Base-by-base conservation (phyloP, 208 protist species). In the Trichomonas tenax region DNA sequence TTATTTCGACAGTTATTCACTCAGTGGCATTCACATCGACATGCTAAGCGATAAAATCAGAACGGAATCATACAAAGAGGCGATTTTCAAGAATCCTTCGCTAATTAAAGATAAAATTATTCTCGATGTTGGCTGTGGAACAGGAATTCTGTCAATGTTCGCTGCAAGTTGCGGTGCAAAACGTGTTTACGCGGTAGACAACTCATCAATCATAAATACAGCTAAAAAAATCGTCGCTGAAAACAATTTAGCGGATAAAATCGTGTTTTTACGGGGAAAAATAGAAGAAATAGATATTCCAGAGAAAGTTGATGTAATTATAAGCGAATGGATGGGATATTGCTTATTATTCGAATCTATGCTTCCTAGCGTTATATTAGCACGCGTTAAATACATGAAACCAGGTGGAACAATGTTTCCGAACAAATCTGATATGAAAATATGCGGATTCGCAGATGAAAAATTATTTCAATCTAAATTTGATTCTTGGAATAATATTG, bases 41-140 rank as follows among this genome's bases (percentile, higher is more conserved):
- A 99, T 99, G 99, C 97, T 99, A 48, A 99, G 99, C 97, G 99
- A 99, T 97, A 97, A 98, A 96, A 98, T 99, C 72, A 98, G 99
- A 96, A 99, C 99, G 36, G 97, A 98, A 40, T 98, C 98, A 84
- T 99, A 99, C 97, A 97, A 98, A 95, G 97, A 98, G 82, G 98
- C 99, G 14, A 99, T 99, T 96, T 97, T 98, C 88, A 96, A 98
- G 58, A 99, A 99, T 96, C 96, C 96, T 44, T 98, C 99, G 96
- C 96, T 99, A 90, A 99, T 99, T 96, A 97, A 98, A 97, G 98
- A 97, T 40, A 98, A 99, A 96, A 97, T 98, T 88, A 98, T 99
- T 8, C 96, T 99, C 23, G 99, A 99, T 96, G 99, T 98, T 96
- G 99, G 99, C 46, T 99, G 98, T 96, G 99, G 99, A 63, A 99